phyloP scores from a whole-genome alignment of 1,284 basidiomycete genomes.

The Amylostereum chailletii region DNA sequence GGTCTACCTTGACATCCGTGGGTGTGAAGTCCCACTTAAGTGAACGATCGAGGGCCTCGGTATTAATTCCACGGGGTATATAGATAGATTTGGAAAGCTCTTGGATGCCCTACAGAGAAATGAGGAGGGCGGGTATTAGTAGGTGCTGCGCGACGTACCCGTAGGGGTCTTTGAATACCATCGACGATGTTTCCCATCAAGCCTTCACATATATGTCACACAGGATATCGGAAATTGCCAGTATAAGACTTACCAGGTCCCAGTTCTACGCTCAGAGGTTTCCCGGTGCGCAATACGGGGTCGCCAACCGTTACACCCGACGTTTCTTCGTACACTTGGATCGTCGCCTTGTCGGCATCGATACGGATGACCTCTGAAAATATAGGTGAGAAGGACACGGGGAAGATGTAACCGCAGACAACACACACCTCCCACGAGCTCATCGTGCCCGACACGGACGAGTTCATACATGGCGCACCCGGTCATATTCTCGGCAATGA shows the following conservation, averaged over 20 bases:
- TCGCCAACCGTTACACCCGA: constrained; percentile 97
- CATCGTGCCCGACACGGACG: constrained; percentile 92
- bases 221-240: background rate
- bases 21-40: constrained; percentile 96
- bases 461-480: constrained; percentile 97
- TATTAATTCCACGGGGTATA: constrained; percentile 98
- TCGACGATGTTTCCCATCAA: constrained; percentile 99
- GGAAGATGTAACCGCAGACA: background rate
- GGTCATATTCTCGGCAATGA: constrained; percentile 94
- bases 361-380: constrained; percentile 90
- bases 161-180: constrained; percentile 89
- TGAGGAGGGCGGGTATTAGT: constrained; percentile 8
- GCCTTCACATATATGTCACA: constrained; percentile 35
- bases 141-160: constrained; percentile 39
- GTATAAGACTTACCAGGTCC: constrained; percentile 68
- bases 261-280: constrained; percentile 95
- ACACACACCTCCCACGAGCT: constrained; percentile 83
- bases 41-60: constrained; percentile 84
- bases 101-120: constrained; percentile 71
- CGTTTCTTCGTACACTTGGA: constrained; percentile 99
- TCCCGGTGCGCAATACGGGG: constrained; percentile 94
- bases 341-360: constrained; percentile 94
- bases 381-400: background rate
- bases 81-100: constrained; percentile 97
- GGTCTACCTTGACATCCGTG: constrained; percentile 61